Percentiles rank a stretch among this genome's conserved stretches.
Conservation (phyloP, 2,329 filamentous ascomycete species). For the Lachnellula suecica region DNA sequence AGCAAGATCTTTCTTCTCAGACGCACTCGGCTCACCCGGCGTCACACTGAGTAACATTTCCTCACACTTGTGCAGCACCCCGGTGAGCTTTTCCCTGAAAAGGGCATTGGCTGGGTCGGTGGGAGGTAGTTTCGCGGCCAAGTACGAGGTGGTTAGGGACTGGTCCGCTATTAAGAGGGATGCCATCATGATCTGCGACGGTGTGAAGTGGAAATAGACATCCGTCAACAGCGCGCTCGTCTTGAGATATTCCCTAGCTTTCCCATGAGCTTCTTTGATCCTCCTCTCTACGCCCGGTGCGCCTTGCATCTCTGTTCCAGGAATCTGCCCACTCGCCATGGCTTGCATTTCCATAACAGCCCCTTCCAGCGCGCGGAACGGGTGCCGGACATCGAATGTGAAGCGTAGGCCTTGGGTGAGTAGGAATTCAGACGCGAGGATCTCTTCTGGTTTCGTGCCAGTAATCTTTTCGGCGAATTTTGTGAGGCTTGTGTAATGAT, state of each 20-base stretch:
- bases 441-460: constrained; percentile 72
- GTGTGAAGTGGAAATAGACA: constrained; percentile 95
- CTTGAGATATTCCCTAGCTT: constrained; percentile 72
- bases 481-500: constrained; percentile 59
- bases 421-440: constrained; percentile 89
- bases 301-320: constrained; percentile 13
- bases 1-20: constrained; percentile 48
- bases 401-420: constrained; percentile 91
- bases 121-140: constrained; percentile 30
- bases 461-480: constrained; percentile 70
- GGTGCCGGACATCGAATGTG: constrained; percentile 89
- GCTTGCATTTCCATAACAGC: constrained; percentile 79
- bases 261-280: constrained; percentile 64
- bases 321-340: constrained; percentile 49
- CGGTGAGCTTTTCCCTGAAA: constrained; percentile 47
- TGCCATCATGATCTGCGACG: constrained; percentile 89
- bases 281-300: constrained; percentile 37
- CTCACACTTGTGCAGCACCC: constrained; percentile 49
- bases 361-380: constrained; percentile 84
- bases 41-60: constrained; percentile 56
- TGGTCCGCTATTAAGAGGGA: constrained; percentile 75
- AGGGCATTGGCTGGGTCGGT: constrained; percentile 17
- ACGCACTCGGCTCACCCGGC: constrained; percentile 27
- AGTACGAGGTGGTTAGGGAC: constrained; percentile 45
- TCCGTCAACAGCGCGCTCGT: constrained; percentile 84